These are phyloP conservation scores for Acacia confusa DNA, from an alignment of 306 rosid genomes.

Conservation along the genomic window DNA sequence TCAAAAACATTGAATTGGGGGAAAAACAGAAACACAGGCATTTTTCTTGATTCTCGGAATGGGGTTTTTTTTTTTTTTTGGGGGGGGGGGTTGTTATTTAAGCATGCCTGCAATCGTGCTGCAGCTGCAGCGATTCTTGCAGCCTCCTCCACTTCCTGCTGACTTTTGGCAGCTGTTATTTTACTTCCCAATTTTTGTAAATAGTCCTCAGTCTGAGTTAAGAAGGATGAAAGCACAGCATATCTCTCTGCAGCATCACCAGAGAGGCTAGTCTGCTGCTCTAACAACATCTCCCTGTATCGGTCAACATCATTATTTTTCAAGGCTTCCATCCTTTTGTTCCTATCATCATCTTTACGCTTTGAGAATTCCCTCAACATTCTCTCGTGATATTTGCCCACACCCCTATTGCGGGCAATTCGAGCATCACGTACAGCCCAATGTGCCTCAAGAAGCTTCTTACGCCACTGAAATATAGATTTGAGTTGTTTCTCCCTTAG, in stretches of 20 bases:
- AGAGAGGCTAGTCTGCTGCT: slow-evolving; percentile 84
- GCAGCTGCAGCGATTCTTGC: slow-evolving; percentile 89
- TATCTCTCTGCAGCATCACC: slow-evolving; percentile 99
- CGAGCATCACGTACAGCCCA: slow-evolving; percentile 98
- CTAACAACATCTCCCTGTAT: slow-evolving; percentile 93
- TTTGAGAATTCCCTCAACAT: slow-evolving; percentile 95
- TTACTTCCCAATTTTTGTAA: slow-evolving; percentile 91
- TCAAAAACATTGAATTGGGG: not conserved
- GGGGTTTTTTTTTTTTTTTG: not conserved
- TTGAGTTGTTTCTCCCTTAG: slow-evolving; percentile 88
- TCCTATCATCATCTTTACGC: slow-evolving; percentile 91
- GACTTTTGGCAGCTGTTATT: slow-evolving; percentile 86
- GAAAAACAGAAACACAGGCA: not conserved
- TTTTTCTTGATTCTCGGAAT: slow-evolving; percentile 8
- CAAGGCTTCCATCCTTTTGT: slow-evolving; percentile 92
- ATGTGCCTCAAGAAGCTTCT: slow-evolving; percentile 94
- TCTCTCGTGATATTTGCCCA: slow-evolving; percentile 94
- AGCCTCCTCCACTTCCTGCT: slow-evolving; percentile 94
- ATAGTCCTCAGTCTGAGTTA: slow-evolving; percentile 95
- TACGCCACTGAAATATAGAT: slow-evolving; percentile 94
- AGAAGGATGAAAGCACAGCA: slow-evolving; percentile 88
- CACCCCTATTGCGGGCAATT: slow-evolving; percentile 94
- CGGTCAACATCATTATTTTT: slow-evolving; percentile 98
- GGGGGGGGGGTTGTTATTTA: not conserved
- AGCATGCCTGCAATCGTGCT: slow-evolving; percentile 83